Percentiles rank a stretch among this genome's conserved stretches.
Evolutionary conservation across 495 filamentous ascomycete species (phyloP).

Genomic region (Terfezia boudieri): DNA sequence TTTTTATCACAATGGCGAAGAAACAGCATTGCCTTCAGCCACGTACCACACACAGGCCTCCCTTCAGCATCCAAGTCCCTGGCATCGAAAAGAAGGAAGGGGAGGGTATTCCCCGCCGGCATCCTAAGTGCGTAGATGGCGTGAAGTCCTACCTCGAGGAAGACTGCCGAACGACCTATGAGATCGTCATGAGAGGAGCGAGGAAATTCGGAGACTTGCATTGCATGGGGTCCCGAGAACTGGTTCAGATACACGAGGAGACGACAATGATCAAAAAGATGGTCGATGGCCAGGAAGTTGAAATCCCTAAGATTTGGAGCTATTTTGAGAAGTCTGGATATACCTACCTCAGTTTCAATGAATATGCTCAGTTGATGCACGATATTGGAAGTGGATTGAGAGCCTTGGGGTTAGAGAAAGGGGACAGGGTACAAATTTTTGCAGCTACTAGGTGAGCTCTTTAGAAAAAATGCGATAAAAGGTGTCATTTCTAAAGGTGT

Average conservation of each 20-base stretch:
- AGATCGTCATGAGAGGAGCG: conserved; percentile 58
- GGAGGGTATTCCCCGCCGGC: conserved; percentile 76
- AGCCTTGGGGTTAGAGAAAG: conserved; percentile 53
- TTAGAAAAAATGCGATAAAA: neutral
- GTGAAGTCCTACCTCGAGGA: conserved; percentile 38
- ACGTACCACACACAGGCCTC: conserved; percentile 35
- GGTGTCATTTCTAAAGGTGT: neutral
- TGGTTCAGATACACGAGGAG: conserved; percentile 72
- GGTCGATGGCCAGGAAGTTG: conserved; percentile 66
- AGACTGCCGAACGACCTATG: conserved; percentile 65
- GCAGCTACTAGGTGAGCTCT: conserved; percentile 49
- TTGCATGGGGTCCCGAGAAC: conserved; percentile 54
- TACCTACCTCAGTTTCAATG: conserved; percentile 64
- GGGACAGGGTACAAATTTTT: conserved; percentile 64
- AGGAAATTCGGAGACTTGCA: conserved; percentile 74
- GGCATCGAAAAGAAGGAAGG: conserved; percentile 49
- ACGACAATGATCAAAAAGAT: conserved; percentile 95
- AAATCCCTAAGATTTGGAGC: conserved; percentile 89
- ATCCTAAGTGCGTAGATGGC: conserved; percentile 46
- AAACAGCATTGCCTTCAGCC: conserved; percentile 40
- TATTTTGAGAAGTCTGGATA: conserved; percentile 87
- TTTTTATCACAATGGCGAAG: conserved; percentile 18
- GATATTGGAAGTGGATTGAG: conserved; percentile 56
- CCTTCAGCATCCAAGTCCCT: conserved; percentile 62
- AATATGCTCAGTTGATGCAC: conserved; percentile 58